Evolutionary conservation across 2,329 filamentous ascomycete species (phyloP).

Genomic region (Aspergillus udagawae): DNA sequence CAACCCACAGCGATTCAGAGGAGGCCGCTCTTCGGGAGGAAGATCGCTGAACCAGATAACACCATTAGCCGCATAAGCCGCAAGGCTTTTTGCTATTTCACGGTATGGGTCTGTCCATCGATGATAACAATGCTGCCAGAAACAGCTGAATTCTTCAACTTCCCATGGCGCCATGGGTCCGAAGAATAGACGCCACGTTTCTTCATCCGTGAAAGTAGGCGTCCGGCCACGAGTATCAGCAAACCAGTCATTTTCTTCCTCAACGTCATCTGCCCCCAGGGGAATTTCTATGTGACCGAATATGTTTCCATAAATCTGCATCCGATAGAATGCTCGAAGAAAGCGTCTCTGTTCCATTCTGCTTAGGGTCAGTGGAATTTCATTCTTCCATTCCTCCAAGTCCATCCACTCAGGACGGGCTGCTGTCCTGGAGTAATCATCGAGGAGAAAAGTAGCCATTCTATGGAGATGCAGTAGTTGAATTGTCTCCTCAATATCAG

Average conservation of each 20-base stretch:
- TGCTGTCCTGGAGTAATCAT: slow-evolving; percentile 1
- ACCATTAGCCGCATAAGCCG: neutral
- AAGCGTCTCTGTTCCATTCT: slow-evolving; percentile 10
- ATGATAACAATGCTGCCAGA: slow-evolving; percentile 9
- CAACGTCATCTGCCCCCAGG: neutral
- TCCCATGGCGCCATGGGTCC: slow-evolving; percentile 20
- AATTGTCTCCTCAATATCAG: slow-evolving; percentile 4
- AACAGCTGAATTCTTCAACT: slow-evolving; percentile 16
- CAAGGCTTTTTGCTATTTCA: slow-evolving; percentile 6
- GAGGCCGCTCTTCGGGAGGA: slow-evolving; percentile 1
- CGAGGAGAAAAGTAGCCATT: slow-evolving; percentile 4
- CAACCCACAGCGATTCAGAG: neutral
- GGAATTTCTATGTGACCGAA: slow-evolving; percentile 6
- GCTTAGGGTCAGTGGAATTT: slow-evolving; percentile 6
- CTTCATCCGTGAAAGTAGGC: slow-evolving; percentile 1
- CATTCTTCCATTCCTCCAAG: neutral
- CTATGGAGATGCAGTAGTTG: slow-evolving; percentile 7
- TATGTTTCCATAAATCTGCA: slow-evolving; percentile 14
- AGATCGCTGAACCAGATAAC: slow-evolving; percentile 1
- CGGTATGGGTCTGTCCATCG: neutral
- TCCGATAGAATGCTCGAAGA: slow-evolving; percentile 15
- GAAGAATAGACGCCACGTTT: slow-evolving; percentile 15
- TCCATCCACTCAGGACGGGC: slow-evolving; percentile 2
- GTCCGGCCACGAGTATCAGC: neutral
- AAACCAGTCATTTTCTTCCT: slow-evolving; percentile 1